phyloP scores from a whole-genome alignment of 2,329 filamentous ascomycete genomes.

The Pseudogymnoascus sp. region DNA sequence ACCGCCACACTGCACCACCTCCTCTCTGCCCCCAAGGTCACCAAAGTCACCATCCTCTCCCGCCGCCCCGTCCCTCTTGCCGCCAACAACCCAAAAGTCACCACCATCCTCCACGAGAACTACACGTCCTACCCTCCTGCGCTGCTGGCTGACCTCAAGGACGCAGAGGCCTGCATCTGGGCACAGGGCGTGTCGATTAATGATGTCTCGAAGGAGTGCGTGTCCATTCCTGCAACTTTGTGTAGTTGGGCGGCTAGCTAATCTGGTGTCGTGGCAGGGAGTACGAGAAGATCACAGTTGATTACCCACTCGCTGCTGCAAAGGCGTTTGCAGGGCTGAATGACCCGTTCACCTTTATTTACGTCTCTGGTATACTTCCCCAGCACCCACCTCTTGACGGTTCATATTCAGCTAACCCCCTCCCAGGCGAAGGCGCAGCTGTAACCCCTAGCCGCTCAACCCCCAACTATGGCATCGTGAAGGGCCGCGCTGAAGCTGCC shows the following conservation, averaged over 20 bases:
- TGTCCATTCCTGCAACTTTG: constrained; percentile 2
- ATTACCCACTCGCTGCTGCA: constrained; percentile 57
- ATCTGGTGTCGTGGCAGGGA: constrained; percentile 32
- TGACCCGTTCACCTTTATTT: constrained; percentile 59
- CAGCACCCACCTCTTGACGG: background rate
- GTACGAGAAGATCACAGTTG: constrained; percentile 60
- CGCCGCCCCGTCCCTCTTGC: constrained; percentile 57
- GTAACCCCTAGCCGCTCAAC: constrained; percentile 48
- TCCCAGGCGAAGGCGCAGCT: constrained; percentile 37
- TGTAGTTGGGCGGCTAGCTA: background rate
- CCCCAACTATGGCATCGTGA: constrained; percentile 52
- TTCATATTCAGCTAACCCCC: background rate
- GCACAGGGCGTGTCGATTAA: constrained; percentile 59
- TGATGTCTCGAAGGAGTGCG: constrained; percentile 50
- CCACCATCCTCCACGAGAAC: constrained; percentile 61
- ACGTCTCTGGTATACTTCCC: constrained; percentile 48
- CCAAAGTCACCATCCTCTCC: constrained; percentile 60
- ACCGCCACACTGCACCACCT: constrained; percentile 54
- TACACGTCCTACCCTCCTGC: constrained; percentile 52
- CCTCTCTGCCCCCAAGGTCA: constrained; percentile 44
- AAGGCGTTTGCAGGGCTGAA: constrained; percentile 46
- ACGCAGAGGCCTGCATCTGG: constrained; percentile 65
- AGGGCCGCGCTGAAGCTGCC: constrained; percentile 56
- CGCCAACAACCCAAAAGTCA: constrained; percentile 51
- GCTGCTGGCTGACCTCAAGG: constrained; percentile 52